A percentile compares a stretch with the other conserved stretches of the same genome.
Conservation (phyloP, 768 basidiomycete genomes). For the Heimioporus sp. region DNA sequence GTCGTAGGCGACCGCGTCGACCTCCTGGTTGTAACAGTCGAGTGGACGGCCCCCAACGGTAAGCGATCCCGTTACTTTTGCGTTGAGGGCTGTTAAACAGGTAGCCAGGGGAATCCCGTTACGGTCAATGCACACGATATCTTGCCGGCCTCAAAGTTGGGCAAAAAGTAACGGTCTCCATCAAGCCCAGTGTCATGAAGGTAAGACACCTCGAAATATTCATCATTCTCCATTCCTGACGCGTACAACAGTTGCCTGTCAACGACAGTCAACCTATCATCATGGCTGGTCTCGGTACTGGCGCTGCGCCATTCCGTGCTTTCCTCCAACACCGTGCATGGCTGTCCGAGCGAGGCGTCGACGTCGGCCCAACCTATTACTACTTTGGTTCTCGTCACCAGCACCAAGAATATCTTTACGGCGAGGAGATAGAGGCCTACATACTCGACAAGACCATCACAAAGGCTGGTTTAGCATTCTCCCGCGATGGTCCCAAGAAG, state of each 20-base stretch:
- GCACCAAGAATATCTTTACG: constrained; percentile 95
- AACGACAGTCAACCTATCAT: constrained; percentile 86
- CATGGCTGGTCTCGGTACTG: constrained; percentile 98
- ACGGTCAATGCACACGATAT: constrained; percentile 96
- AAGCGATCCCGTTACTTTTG: constrained; percentile 20
- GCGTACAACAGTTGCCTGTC: constrained; percentile 65
- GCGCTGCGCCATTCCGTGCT: constrained; percentile 98
- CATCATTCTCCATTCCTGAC: constrained; percentile 6
- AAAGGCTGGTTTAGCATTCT: constrained; percentile 93
- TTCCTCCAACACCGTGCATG: constrained; percentile 95
- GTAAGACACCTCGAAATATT: constrained; percentile 36
- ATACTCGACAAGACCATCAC: constrained; percentile 82
- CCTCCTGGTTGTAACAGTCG: constrained; percentile 92
- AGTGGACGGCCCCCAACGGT: constrained; percentile 89
- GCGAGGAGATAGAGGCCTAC: constrained; percentile 94
- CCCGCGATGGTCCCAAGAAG: constrained; percentile 88
- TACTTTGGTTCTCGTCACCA: constrained; percentile 98
- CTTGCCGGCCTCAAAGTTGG: constrained; percentile 80
- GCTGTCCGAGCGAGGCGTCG: constrained; percentile 70
- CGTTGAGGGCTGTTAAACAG: constrained; percentile 3
- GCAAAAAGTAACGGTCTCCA: constrained; percentile 93
- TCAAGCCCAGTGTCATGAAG: constrained; percentile 99
- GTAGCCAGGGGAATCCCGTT: constrained; percentile 63
- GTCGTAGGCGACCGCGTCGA: constrained; percentile 95
- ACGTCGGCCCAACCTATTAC: constrained; percentile 92